Evolutionary conservation across 1,284 basidiomycete genomes (phyloP), one percentile per base, ranked within the genome.

Genomic region (Sparassis latifolia): DNA sequence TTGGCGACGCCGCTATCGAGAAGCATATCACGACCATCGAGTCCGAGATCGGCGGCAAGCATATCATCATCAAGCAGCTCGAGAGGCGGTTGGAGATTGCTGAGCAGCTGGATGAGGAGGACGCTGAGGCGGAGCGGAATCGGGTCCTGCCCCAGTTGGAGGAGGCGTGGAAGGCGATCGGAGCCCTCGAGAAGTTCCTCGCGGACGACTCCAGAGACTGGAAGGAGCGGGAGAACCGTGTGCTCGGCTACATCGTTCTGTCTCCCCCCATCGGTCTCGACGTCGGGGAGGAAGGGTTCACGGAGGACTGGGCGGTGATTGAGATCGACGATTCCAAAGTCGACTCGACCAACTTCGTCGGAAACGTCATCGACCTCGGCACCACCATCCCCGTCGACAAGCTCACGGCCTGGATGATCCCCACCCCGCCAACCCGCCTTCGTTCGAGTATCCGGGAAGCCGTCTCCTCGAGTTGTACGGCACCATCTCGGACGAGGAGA

Each of bases 281-380:
- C 49, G 29, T 33, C 49, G 54, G 52, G 35, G 42, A 54, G 28
- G 55, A 63, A 4, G 32, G 55, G 0, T 69, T 56, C 47, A 67
- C 62, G 7, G 59, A 65, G 27, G 65, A 71, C 48, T 68, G 55
- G 52, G 70, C 56, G 3, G 49, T 72, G 38, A 53, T 74, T 57
- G 49, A 66, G 53, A 53, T 69, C 31, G 54, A 65, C 54, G 42
- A 59, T 32, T n/a, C 52, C 54, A 70, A 64, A 59, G 51, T 72
- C 48, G 48, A 54, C 51, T 42, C 5, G 52, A n/a, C 10, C 27
- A 56, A 51, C 49, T 61, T 61, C 49, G 29, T 46, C 10, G 59
- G 60, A 10, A 46, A 50, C 40, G 51, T 27, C 9, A 58, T 62
- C 37, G 55, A 61, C 33, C 56, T 62, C 29, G 46, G 35, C 35